These are phyloP conservation scores for Chalciporus pseudorubinellus DNA, from an alignment of 768 basidiomycete genomes.

Conservation along the genomic window DNA sequence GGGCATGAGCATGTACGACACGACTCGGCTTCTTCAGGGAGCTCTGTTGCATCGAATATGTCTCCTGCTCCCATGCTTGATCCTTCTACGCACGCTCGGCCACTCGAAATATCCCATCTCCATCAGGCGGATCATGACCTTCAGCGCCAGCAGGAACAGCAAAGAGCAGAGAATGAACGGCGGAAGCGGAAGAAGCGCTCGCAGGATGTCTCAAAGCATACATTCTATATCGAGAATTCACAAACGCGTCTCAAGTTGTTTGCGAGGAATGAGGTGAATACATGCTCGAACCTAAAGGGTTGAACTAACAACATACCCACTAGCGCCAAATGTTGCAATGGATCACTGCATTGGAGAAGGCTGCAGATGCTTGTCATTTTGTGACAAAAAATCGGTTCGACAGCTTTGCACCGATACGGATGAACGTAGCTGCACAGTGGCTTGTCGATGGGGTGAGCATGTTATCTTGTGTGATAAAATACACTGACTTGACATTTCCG, in stretches of 20 bases:
- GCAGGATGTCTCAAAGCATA: conserved; percentile 83
- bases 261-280: conserved; percentile 77
- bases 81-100: conserved; percentile 74
- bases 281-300: neutral
- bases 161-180: conserved; percentile 34
- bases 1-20: conserved; percentile 6
- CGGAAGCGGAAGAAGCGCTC: conserved; percentile 47
- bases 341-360: conserved; percentile 86
- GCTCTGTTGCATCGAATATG: conserved; percentile 37
- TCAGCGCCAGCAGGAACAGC: conserved; percentile 18
- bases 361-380: conserved; percentile 74
- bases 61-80: conserved; percentile 66
- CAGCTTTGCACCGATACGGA: conserved; percentile 88
- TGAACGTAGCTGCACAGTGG: conserved; percentile 96
- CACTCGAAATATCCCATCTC: conserved; percentile 35
- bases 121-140: conserved; percentile 17
- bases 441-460: conserved; percentile 88
- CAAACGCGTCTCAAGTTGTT: conserved; percentile 85
- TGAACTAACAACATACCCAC: conserved; percentile 3
- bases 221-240: conserved; percentile 90
- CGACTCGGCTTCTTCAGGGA: conserved; percentile 30
- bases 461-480: neutral
- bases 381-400: conserved; percentile 82
- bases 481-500: conserved; percentile 3
- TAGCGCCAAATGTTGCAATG: conserved; percentile 97